phyloP scores from a whole-genome alignment of 352 stramenopile genomes.

The Phytopythium vexans region DNA sequence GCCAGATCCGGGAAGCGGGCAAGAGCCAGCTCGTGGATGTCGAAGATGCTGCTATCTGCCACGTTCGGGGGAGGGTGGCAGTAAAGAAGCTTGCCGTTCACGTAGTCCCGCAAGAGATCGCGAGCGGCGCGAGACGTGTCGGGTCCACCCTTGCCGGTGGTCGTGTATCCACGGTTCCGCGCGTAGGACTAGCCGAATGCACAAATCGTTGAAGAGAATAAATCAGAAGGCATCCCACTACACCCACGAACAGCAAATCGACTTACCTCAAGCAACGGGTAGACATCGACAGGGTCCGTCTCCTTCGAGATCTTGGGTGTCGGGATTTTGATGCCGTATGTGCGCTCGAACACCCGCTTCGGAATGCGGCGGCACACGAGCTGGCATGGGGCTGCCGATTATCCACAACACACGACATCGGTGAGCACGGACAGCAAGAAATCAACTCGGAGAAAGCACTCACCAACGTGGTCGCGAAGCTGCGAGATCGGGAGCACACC shows the following conservation, averaged over 20 bases:
- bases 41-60: constrained; percentile 56
- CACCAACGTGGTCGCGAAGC: constrained; percentile 93
- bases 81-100: constrained; percentile 96
- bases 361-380: constrained; percentile 95
- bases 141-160: constrained; percentile 91
- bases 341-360: constrained; percentile 94
- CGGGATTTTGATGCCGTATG: constrained; percentile 95
- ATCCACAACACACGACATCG: constrained; percentile 5
- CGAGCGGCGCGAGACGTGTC: constrained; percentile 94
- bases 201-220: neutral
- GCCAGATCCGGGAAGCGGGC: constrained; percentile 55
- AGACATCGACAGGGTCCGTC: constrained; percentile 76
- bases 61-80: constrained; percentile 91
- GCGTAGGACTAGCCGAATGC: constrained; percentile 52
- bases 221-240: neutral
- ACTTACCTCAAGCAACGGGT: constrained; percentile 65
- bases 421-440: constrained; percentile 4
- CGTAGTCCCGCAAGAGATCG: constrained; percentile 98
- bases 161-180: constrained; percentile 89
- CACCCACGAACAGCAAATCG: constrained; percentile 1
- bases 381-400: constrained; percentile 77
- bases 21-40: constrained; percentile 66
- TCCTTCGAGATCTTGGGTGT: constrained; percentile 64
- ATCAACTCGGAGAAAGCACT: constrained; percentile 7
- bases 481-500: constrained; percentile 98